These are phyloP conservation scores for Westerdykella ornata DNA, from an alignment of 2,329 filamentous ascomycete genomes.

Conservation along the genomic window DNA sequence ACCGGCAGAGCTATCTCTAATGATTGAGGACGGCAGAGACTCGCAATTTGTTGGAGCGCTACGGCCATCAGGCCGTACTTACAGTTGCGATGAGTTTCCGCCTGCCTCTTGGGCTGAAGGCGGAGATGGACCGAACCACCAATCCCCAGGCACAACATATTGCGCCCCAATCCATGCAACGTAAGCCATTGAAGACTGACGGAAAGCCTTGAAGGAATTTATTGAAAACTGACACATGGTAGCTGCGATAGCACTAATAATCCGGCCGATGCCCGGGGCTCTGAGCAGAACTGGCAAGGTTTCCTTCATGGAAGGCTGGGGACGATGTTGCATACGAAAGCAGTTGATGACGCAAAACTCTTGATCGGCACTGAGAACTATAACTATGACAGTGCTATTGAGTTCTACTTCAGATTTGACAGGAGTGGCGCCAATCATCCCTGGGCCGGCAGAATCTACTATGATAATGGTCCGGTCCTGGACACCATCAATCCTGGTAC, in stretches of 20 bases:
- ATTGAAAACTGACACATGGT: too few species aligned
- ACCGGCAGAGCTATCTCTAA: too few species aligned
- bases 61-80: constrained; percentile 2
- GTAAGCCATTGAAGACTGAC: too few species aligned
- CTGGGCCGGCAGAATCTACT: too few species aligned
- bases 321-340: neutral
- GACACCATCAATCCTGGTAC: too few species aligned
- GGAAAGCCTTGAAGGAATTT: too few species aligned
- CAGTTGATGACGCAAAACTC: neutral
- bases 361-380: neutral
- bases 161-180: constrained; percentile 1
- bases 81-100: constrained; percentile 29
- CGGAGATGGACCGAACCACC: constrained; percentile 4
- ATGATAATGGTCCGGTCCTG: too few species aligned
- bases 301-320: constrained; percentile 1
- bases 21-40: too few species aligned
- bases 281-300: constrained; percentile 9
- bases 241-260: neutral
- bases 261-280: constrained; percentile 1
- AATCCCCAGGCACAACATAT: constrained; percentile 2
- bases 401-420: neutral
- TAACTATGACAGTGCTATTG: neutral
- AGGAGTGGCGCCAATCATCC: too few species aligned
- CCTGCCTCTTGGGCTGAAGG: constrained; percentile 24
- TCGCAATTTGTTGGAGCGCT: too few species aligned